Base-by-base conservation (phyloP, 768 basidiomycete species). In the Xerocomellus chrysenteron region DNA sequence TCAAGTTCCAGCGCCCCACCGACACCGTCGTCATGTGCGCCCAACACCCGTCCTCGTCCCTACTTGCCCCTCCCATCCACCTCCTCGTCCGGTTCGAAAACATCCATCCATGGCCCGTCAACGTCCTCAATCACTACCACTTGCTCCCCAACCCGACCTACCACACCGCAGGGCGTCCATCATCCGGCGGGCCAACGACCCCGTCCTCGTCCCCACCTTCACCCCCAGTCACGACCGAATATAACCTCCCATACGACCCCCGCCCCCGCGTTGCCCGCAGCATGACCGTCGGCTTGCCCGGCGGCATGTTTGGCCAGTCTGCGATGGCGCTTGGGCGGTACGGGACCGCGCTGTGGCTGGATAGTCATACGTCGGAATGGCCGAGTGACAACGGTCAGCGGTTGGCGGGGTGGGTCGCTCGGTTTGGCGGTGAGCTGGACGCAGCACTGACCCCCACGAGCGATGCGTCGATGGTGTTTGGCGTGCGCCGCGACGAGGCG, bases 281-380 rank as follows among this genome's bases (percentile, higher is more conserved):
- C 33, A 13, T 5, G 33, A 35, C 75, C 12, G 76, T 85, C 50
- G 76, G 73, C 1, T 80, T 84, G 2, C 85, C 87, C 4, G 70
- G 87, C 14, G 80, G 83, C 14, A 67, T 87, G 33, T 83, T 85
- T 59, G 74, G 81, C 2, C 77, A 74, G 24, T 80, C 81, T 30
- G 76, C 84, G 47, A 77, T 84, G 71, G 73, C 74, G 0, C 61
- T 89, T 19, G 86, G 86, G 1, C 71, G 68, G 5, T 78, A 81
- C 61, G 87, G 87, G 4, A 87, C 84, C 6, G 82, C 80, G 5
- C 59, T 90, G 16, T 90, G 86, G 83, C 71, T 87, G 35, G 88
- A 90, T 60, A 82, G 75, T 47, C 82, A 86, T 47, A 80, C 82
- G 0, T 82, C 84, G 55, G 78, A 77, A 36, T 76, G 71, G 2